phyloP scores from a whole-genome alignment of 1,284 basidiomycete species.

The Ceratobasidium papillatum region DNA sequence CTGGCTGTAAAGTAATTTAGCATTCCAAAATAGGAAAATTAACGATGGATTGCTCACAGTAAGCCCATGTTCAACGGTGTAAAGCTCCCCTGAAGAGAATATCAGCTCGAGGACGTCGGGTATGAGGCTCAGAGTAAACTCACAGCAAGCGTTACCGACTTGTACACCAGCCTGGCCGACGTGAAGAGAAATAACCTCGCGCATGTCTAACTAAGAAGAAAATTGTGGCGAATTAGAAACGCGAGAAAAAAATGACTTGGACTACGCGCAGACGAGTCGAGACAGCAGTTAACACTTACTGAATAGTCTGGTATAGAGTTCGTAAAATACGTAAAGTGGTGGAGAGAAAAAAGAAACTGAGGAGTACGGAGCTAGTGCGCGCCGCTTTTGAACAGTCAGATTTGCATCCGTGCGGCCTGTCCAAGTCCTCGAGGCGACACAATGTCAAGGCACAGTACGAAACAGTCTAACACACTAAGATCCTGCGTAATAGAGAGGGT shows the following conservation, averaged over 20 bases:
- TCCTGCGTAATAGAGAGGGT: not conserved
- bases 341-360: constrained; percentile 15
- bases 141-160: constrained; percentile 89
- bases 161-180: constrained; percentile 97
- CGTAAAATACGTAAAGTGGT: constrained; percentile 25
- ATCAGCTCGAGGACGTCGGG: not conserved
- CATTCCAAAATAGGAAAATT: not conserved
- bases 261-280: not conserved
- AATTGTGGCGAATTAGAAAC: constrained; percentile 14
- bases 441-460: constrained; percentile 9
- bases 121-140: constrained; percentile 9
- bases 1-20: constrained; percentile 65
- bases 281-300: not conserved
- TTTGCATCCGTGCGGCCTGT: constrained; percentile 27
- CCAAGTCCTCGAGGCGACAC: constrained; percentile 15
- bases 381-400: constrained; percentile 6
- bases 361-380: not conserved
- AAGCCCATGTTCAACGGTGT: constrained; percentile 98
- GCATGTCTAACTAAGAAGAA: constrained; percentile 36
- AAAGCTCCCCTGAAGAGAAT: constrained; percentile 83
- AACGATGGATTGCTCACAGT: constrained; percentile 64
- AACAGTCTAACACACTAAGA: not conserved
- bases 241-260: constrained; percentile 18
- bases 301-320: not conserved
- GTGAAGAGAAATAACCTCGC: constrained; percentile 87